These are phyloP conservation scores for Poa annua DNA, from an alignment of 176 grass and related monocot genomes.

Conservation along the genomic window DNA sequence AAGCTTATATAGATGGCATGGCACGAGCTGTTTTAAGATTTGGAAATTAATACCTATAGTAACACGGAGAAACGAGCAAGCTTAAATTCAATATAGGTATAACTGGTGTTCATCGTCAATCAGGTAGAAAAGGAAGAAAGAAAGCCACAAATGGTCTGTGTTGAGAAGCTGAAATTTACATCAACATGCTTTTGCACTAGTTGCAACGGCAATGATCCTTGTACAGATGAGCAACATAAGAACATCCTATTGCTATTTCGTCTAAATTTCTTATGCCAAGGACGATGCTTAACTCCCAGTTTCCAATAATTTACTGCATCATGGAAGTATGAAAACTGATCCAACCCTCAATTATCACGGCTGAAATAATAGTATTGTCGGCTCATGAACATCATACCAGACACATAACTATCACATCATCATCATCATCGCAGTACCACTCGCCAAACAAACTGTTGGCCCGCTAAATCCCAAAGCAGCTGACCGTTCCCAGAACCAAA, in stretches of 20 bases:
- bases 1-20: not conserved
- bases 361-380: not conserved
- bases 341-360: not conserved
- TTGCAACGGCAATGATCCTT: not conserved
- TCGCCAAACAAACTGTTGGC: slow-evolving; percentile 23
- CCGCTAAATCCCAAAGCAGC: slow-evolving; percentile 37
- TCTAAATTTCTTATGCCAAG: not conserved
- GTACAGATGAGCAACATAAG: too few relatives aligned
- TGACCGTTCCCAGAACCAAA: slow-evolving; percentile 25
- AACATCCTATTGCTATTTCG: not conserved
- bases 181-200: not conserved
- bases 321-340: not conserved
- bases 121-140: not conserved
- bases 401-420: not conserved
- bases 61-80: not conserved
- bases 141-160: not conserved
- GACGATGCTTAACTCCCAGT: not conserved
- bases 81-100: not conserved
- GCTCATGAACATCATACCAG: slow-evolving; percentile 12
- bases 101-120: not conserved
- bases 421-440: not conserved
- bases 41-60: not conserved
- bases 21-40: not conserved
- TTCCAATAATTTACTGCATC: not conserved
- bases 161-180: slow-evolving; percentile 1